Conservation (phyloP, 805 yeast genomes). For the Yamadazyma paraphyllophila region DNA sequence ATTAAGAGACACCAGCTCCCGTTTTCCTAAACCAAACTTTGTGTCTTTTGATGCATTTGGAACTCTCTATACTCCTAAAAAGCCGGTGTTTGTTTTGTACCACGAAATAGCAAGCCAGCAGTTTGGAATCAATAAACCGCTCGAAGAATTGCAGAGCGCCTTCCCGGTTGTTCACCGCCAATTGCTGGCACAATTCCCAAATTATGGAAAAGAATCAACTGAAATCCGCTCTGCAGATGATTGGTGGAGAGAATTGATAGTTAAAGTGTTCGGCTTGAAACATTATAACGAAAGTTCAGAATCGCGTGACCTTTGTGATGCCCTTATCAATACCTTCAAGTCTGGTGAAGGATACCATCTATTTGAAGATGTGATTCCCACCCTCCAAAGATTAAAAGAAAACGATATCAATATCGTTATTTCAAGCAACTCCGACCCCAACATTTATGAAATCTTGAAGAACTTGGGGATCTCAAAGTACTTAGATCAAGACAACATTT, state of each 20-base stretch:
- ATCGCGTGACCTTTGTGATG: constrained; percentile 40
- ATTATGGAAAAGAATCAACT: constrained; percentile 52
- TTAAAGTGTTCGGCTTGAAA: constrained; percentile 39
- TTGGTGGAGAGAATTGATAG: constrained; percentile 63
- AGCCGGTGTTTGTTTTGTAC: constrained; percentile 56
- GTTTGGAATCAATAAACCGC: constrained; percentile 39
- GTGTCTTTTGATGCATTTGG: constrained; percentile 69
- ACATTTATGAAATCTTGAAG: constrained; percentile 45
- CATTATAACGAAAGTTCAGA: constrained; percentile 16
- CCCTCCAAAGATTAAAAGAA: constrained; percentile 32
- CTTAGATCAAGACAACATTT: constrained; percentile 39
- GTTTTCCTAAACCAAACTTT: constrained; percentile 43
- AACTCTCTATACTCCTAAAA: constrained; percentile 58
- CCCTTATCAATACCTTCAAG: constrained; percentile 48
- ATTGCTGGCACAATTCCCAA: constrained; percentile 47
- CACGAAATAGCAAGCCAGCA: constrained; percentile 41
- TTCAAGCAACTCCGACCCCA: constrained; percentile 62
- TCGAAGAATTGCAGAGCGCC: constrained; percentile 22
- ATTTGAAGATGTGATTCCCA: constrained; percentile 52
- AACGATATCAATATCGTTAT: constrained; percentile 40
- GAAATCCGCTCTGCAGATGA: constrained; percentile 24
- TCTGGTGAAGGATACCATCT: constrained; percentile 51
- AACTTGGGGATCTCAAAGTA: constrained; percentile 44
- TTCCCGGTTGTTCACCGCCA: constrained; percentile 33
- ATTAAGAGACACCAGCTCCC: constrained; percentile 23